Evolutionary conservation across 129 eudicot species (phyloP).

Genomic region (Ambrosia artemisiifolia): DNA sequence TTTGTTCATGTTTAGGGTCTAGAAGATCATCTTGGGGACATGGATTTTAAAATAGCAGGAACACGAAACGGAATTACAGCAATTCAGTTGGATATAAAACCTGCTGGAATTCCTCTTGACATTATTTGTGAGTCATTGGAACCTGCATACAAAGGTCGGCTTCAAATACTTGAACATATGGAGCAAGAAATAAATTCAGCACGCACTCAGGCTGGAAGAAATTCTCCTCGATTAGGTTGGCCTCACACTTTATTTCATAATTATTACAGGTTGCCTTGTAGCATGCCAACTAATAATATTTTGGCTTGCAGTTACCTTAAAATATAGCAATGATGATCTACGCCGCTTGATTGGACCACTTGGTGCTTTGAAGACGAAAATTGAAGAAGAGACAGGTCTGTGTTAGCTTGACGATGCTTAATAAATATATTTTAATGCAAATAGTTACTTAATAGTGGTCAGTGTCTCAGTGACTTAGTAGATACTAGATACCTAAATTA

Average conservation of each 20-base stretch:
- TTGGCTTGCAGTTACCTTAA: constrained; percentile 57
- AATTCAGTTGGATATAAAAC: constrained; percentile 90
- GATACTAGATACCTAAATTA: too few species aligned
- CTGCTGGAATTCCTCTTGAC: constrained; percentile 94
- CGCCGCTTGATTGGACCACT: constrained; percentile 92
- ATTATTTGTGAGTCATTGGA: constrained; percentile 76
- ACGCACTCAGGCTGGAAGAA: constrained; percentile 61
- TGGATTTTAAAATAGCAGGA: constrained; percentile 98
- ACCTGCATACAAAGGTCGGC: constrained; percentile 74
- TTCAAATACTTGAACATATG: constrained; percentile 83
- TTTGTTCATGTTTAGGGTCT: constrained; percentile 52
- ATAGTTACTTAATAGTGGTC: not conserved
- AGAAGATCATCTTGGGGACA: constrained; percentile 97
- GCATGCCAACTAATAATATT: not conserved
- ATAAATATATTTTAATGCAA: not conserved
- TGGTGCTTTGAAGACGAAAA: constrained; percentile 80
- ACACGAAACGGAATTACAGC: constrained; percentile 83
- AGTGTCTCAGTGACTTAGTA: too few species aligned
- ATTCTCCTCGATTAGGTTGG: constrained; percentile 73
- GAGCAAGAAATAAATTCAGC: constrained; percentile 71
- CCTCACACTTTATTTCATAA: not conserved
- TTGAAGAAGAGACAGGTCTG: constrained; percentile 88
- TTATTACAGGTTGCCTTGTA: not conserved
- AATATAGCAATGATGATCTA: constrained; percentile 73
- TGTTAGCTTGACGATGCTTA: not conserved